Evolutionary conservation across 2,329 filamentous ascomycete species (phyloP).

Genomic region (Pezizomycotina sp.): DNA sequence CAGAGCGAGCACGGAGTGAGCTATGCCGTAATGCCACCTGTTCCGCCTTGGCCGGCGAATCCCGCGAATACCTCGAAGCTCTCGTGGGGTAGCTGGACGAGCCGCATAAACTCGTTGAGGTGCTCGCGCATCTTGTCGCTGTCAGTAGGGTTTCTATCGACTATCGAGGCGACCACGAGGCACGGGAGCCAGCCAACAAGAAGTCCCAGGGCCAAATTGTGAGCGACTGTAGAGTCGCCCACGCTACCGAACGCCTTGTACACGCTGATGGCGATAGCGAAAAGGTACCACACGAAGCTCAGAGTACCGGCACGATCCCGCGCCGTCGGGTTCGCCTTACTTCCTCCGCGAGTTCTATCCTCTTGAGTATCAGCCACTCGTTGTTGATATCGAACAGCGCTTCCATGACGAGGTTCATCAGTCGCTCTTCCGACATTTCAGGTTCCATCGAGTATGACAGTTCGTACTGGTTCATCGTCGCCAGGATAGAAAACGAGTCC

Average conservation of each 20-base stretch:
- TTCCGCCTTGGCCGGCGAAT: slow-evolving; percentile 31
- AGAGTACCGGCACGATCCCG: slow-evolving; percentile 30
- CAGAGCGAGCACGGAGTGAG: slow-evolving; percentile 31
- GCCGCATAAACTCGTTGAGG: slow-evolving; percentile 29
- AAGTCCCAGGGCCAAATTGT: slow-evolving; percentile 33
- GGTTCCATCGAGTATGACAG: slow-evolving; percentile 15
- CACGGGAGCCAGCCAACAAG: slow-evolving; percentile 34
- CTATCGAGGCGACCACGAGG: slow-evolving; percentile 32
- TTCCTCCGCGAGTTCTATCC: slow-evolving; percentile 29
- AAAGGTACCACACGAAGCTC: slow-evolving; percentile 32
- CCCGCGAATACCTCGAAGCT: slow-evolving; percentile 26
- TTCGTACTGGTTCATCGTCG: slow-evolving; percentile 34
- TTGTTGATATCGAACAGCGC: slow-evolving; percentile 19
- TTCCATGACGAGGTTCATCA: slow-evolving; percentile 19
- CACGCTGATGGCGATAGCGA: slow-evolving; percentile 26
- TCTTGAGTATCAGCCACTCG: slow-evolving; percentile 23
- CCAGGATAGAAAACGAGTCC: slow-evolving; percentile 33
- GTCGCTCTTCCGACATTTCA: slow-evolving; percentile 11
- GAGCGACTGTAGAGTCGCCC: slow-evolving; percentile 31
- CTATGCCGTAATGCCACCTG: slow-evolving; percentile 31
- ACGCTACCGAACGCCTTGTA: slow-evolving; percentile 26
- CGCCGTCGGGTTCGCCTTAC: slow-evolving; percentile 31
- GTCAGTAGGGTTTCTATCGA: slow-evolving; percentile 34
- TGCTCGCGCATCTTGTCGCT: slow-evolving; percentile 30
- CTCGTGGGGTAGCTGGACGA: slow-evolving; percentile 22